A percentile compares a stretch with the other conserved stretches of the same genome.
Conservation (phyloP, 1,139 yeast species). For the Candida anutae region DNA sequence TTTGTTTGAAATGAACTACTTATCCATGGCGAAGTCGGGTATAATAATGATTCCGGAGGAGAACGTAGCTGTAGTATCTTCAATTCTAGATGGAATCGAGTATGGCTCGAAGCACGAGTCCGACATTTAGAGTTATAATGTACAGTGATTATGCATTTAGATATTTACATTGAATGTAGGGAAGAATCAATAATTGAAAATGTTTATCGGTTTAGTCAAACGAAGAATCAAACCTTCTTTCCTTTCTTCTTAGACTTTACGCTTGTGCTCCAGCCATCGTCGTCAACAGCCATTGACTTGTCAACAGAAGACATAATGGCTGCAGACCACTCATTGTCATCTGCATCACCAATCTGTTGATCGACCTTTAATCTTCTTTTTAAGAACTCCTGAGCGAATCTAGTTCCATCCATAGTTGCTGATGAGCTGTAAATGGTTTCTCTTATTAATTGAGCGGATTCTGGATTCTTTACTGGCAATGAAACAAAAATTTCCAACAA, state of each 20-base stretch:
- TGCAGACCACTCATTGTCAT: slow-evolving; percentile 59
- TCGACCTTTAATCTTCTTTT: slow-evolving; percentile 72
- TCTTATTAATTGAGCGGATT: slow-evolving; percentile 78
- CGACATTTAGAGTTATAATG: too few relatives aligned
- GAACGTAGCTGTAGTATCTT: slow-evolving; percentile 20
- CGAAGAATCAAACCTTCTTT: slow-evolving; percentile 7
- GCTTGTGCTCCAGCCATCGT: slow-evolving; percentile 68
- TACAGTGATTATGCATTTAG: too few relatives aligned
- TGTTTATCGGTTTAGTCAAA: too few relatives aligned
- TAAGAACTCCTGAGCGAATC: slow-evolving; percentile 85
- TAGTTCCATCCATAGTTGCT: slow-evolving; percentile 88
- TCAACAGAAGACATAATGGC: slow-evolving; percentile 47
- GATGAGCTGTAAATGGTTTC: slow-evolving; percentile 90
- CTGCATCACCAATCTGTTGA: slow-evolving; percentile 35
- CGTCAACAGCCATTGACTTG: slow-evolving; percentile 43
- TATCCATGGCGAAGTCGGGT: slow-evolving; percentile 57
- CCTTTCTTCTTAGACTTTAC: slow-evolving; percentile 27
- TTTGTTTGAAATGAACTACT: slow-evolving; percentile 48
- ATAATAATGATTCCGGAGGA: slow-evolving; percentile 55
- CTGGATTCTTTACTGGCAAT: slow-evolving; percentile 59
- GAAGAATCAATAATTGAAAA: too few relatives aligned
- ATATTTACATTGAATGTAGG: too few relatives aligned
- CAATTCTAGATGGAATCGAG: slow-evolving; percentile 3
- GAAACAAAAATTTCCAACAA: slow-evolving; percentile 74
- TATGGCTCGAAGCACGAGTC: too few relatives aligned